phyloP scores from a whole-genome alignment of 106 monocot genomes.

The Apostasia shenzhenica region DNA sequence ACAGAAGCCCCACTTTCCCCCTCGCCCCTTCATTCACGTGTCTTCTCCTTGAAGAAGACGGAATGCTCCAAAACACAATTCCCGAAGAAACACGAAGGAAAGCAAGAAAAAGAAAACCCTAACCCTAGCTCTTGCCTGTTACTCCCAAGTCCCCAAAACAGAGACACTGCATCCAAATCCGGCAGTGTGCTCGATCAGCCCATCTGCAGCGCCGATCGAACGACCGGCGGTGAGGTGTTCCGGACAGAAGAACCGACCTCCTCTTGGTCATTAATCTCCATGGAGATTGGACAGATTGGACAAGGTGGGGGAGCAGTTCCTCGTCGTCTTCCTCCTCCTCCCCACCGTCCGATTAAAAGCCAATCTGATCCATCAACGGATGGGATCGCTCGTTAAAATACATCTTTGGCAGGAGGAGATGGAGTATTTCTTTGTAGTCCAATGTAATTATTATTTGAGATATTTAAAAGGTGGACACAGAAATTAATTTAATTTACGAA shows the following conservation, averaged over 20 bases:
- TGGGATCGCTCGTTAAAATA: neutral
- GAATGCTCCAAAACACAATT: slow-evolving; percentile 1
- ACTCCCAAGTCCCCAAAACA: neutral
- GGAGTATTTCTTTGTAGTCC: too few relatives aligned
- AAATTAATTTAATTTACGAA: too few relatives aligned
- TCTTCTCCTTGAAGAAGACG: slow-evolving; percentile 1
- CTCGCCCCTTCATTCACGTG: neutral
- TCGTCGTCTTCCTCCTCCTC: neutral
- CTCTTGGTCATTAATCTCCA: neutral
- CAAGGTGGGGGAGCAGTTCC: neutral
- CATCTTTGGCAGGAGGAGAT: too few relatives aligned
- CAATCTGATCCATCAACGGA: neutral
- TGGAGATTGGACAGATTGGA: neutral
- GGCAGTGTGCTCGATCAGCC: neutral
- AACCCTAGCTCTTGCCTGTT: neutral
- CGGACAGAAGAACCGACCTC: too few relatives aligned
- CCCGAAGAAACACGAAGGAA: neutral
- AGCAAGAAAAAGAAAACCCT: neutral
- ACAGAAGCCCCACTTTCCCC: neutral
- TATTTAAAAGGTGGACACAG: too few relatives aligned
- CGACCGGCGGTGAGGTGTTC: neutral
- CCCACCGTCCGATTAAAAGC: neutral
- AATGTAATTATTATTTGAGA: too few relatives aligned
- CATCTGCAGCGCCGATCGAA: too few relatives aligned
- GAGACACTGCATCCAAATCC: neutral